Evolutionary conservation across 2,329 filamentous ascomycete species (phyloP), one percentile per base, ranked within the genome.

Genomic region (Fusarium mangiferae): DNA sequence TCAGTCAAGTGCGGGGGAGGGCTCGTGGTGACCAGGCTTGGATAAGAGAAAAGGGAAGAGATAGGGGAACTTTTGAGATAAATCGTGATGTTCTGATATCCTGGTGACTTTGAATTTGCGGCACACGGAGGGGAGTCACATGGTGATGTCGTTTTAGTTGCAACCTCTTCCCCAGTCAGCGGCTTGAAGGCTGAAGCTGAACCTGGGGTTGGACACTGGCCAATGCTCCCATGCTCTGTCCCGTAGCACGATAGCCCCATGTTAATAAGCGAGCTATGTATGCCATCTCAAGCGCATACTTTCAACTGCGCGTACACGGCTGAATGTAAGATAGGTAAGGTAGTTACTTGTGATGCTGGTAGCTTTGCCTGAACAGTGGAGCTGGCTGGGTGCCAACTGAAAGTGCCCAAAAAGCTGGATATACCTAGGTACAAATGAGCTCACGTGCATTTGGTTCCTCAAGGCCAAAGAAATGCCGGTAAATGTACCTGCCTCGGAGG

Each of bases 21-120:
- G 26, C 39, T 70, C 67, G 35, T 45, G 28, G 30, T 42, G 45
- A 54, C 39, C 44, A 66, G 30, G 36, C 28, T 44, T 28, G 44
- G 46, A 48, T 41, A 58, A 49, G 28, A 38, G 18, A 20, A 44
- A 39, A 24, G 45, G 7, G 13, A 39, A n/a, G 36, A 30, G 58
- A 48, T 57, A 48, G 57, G 66, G 45, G 59, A 59, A 66, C 67
- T 70, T 70, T 70, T 70, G 67, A 14, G 51, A 70, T 49, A 54
- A 49, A 66, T 70, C 68, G 70, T 48, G 60, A 70, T 70, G 58
- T 48, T 52, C 44, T 46, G 39, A 54, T 41, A 52, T 24, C 46
- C 33, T 35, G 26, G 28, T 30, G 64, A 41, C 35, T 24, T 26
- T 68, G 20, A 33, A 22, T 24, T 28, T 38, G 41, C n/a, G 41